Evolutionary conservation across 495 filamentous ascomycete genomes (phyloP), one percentile per base, ranked within the genome.

Genomic region (Gamarada debralockiae): DNA sequence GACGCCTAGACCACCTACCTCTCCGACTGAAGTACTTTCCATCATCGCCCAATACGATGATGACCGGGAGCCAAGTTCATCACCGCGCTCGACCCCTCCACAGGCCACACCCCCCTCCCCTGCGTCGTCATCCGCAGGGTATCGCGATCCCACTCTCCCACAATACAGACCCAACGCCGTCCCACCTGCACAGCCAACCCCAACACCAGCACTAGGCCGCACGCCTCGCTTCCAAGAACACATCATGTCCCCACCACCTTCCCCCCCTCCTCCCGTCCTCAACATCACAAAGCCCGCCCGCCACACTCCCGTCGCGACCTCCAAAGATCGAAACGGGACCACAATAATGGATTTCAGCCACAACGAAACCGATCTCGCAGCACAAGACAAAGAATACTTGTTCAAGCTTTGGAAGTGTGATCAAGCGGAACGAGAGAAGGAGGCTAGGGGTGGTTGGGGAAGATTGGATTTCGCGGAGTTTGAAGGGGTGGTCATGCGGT

Each of bases 381-480:
- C 21, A 3, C 40, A 15, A 7, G 18, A 21, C 40, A 22, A 15
- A 10, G 52, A 53, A n/a, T 71, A 70, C 1, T 54, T 77, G 9
- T 67, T 72, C 31, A 60, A 67, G 14, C 79, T 85, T 54, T 76
- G 78, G 57, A 72, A 72, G 13, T 75, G 85, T n/a, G 80, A 87
- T 51, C 59, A 73, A 20, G 76, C 83, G 3, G 84, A 84, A 59
- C 67, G 76, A 46, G 85, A 91, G 65, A 80, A 84, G 9, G 77
- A 73, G 51, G 69, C 75, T 43, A 76, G 86, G n/a, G 87, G 87
- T 9, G 85, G 83, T 0, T 89, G 85, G 59, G 89, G 85, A 0
- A 78, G 79, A 57, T 67, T 95, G 17, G 84, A 68, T 58, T 89
- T 81, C 44, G 70, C 77, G 2, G 89, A 95, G 67, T 93, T 92